phyloP scores from a whole-genome alignment of 192 early-diverging fungal genomes.

The Backusella sp. region DNA sequence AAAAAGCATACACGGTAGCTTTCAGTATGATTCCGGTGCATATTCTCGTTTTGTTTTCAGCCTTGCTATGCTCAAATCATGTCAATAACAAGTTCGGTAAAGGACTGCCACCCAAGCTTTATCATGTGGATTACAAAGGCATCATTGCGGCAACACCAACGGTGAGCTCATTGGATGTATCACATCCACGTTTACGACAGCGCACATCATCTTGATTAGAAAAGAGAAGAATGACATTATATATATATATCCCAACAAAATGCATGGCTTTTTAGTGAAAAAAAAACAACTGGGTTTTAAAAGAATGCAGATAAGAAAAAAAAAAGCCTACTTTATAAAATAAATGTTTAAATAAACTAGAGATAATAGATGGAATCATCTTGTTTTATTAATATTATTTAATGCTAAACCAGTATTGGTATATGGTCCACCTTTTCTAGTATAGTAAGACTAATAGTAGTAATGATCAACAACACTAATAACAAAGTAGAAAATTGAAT shows the following conservation, averaged over 20 bases:
- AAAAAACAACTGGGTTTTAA: not conserved
- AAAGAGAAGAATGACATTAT: not conserved
- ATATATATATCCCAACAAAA: not conserved
- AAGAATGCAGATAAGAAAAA: too few relatives aligned
- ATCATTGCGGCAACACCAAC: not conserved
- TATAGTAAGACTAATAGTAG: too few relatives aligned
- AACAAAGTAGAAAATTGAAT: too few relatives aligned
- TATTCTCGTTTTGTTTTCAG: constrained; percentile 35
- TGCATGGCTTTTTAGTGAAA: not conserved
- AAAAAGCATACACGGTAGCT: not conserved
- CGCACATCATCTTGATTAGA: not conserved
- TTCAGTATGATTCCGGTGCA: constrained; percentile 18
- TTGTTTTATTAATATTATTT: too few relatives aligned
- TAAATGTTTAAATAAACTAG: not conserved
- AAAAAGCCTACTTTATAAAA: not conserved
- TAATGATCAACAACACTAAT: too few relatives aligned
- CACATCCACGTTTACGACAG: not conserved
- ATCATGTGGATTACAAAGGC: not conserved
- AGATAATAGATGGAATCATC: not conserved
- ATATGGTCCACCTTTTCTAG: too few relatives aligned
- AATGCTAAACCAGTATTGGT: too few relatives aligned
- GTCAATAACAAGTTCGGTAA: constrained; percentile 34
- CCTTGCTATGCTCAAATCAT: constrained; percentile 42
- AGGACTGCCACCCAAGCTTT: constrained; percentile 14
- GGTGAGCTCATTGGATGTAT: not conserved